Percentiles rank a stretch among this genome's conserved stretches.
phyloP scores from a whole-genome alignment of 1,284 basidiomycete genomes.

The Ceratobasidium sp. region DNA sequence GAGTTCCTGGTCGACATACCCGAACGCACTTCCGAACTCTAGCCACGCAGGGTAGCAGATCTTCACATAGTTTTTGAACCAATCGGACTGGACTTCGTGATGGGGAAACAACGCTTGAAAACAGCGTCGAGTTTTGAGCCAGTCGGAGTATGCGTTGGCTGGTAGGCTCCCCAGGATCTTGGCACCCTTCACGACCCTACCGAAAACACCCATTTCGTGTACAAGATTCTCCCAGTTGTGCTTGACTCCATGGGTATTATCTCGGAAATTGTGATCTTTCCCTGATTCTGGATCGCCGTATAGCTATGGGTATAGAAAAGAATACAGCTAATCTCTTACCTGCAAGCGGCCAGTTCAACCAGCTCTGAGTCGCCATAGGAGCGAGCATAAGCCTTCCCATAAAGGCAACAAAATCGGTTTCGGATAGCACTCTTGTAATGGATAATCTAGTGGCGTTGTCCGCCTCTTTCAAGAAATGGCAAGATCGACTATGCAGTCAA shows the following conservation, averaged over 20 bases:
- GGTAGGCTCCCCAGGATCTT: background rate
- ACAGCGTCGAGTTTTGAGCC: constrained; percentile 12
- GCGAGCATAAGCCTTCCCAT: constrained; percentile 4
- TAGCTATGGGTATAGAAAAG: background rate
- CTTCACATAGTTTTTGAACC: background rate
- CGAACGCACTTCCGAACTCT: background rate
- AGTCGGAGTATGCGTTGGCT: background rate
- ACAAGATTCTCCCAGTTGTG: background rate
- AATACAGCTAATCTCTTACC: background rate
- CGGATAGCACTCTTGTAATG: constrained; percentile 6
- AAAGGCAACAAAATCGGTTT: constrained; percentile 1
- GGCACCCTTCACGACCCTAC: background rate
- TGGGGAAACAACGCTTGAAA: constrained; percentile 12
- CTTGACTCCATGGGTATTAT: background rate
- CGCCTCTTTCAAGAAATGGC: background rate
- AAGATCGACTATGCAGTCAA: background rate
- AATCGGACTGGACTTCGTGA: background rate
- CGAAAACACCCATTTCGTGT: background rate
- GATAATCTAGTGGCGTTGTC: background rate
- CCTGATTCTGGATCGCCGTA: background rate
- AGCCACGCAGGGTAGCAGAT: background rate
- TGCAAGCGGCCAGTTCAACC: background rate
- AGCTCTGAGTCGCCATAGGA: background rate
- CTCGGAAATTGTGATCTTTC: background rate
- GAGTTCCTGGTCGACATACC: background rate